Evolutionary conservation across 2,329 filamentous ascomycete species (phyloP).

Genomic region (Colletotrichum higginsianum): DNA sequence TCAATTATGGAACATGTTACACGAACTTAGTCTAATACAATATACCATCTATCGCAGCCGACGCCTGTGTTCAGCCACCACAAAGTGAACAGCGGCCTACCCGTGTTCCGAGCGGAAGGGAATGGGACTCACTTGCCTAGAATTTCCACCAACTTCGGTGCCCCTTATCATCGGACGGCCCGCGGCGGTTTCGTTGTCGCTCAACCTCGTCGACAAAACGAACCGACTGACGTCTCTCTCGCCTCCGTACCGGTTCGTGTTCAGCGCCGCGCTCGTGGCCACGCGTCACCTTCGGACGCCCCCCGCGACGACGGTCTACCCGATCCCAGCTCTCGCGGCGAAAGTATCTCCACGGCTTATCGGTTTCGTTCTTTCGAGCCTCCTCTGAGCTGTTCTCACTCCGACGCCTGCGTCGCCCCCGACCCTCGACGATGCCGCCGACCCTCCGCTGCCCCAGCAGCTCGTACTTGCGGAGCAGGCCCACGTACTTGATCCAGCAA

Average conservation of each 20-base stretch:
- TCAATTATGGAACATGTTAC: background rate
- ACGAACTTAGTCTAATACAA: slow-evolving; percentile 10
- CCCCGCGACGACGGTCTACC: background rate
- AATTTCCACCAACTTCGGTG: slow-evolving; percentile 22
- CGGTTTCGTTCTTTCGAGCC: background rate
- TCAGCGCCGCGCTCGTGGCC: background rate
- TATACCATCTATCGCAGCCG: background rate
- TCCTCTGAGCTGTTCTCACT: background rate
- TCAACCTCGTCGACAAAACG: background rate
- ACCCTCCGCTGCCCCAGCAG: slow-evolving; percentile 28
- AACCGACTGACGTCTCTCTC: background rate
- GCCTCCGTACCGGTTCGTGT: background rate
- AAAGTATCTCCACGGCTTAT: background rate
- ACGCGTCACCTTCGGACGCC: background rate
- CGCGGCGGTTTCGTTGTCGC: background rate
- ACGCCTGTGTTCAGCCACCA: background rate
- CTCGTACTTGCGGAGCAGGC: slow-evolving; percentile 35
- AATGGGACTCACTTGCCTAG: background rate
- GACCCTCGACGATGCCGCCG: slow-evolving; percentile 18
- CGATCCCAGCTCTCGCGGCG: slow-evolving; percentile 15
- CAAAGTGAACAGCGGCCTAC: background rate
- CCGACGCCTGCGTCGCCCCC: background rate
- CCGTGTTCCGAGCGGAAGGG: too few species aligned
- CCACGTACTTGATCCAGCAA: slow-evolving; percentile 35
- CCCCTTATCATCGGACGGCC: background rate